phyloP scores from a whole-genome alignment of 495 filamentous ascomycete genomes.

The Poronia punctata region DNA sequence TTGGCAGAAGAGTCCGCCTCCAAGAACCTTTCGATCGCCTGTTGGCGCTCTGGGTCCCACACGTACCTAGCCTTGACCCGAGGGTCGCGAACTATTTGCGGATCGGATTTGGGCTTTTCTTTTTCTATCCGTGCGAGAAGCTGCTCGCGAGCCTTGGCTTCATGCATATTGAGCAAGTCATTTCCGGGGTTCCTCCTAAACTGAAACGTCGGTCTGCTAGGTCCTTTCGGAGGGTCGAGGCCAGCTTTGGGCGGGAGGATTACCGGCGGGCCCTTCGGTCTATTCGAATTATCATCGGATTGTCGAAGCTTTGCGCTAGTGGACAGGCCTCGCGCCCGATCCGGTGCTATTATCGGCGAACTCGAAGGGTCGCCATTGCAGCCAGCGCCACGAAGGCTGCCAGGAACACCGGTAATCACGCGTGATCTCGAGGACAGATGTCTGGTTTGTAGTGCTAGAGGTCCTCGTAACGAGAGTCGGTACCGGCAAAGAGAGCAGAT shows the following conservation, averaged over 20 bases:
- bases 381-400: neutral
- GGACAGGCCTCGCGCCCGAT: slow-evolving; percentile 7
- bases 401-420: neutral
- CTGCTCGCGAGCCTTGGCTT: slow-evolving; percentile 13
- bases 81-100: neutral
- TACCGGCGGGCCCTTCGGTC: neutral
- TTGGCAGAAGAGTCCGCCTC: slow-evolving; percentile 2
- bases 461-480: slow-evolving; percentile 14
- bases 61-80: slow-evolving; percentile 5
- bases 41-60: slow-evolving; percentile 16
- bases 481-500: slow-evolving; percentile 24
- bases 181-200: neutral
- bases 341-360: neutral
- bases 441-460: slow-evolving; percentile 4
- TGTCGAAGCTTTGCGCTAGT: neutral
- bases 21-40: slow-evolving; percentile 9
- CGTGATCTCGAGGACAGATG: slow-evolving; percentile 11
- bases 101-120: slow-evolving; percentile 3
- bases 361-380: neutral
- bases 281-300: neutral
- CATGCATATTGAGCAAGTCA: slow-evolving; percentile 13
- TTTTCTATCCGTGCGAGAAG: slow-evolving; percentile 9
- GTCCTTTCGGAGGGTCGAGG: neutral
- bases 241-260: neutral
- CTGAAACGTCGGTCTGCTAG: neutral